These are phyloP conservation scores for Batkoa obscura DNA, from an alignment of 371 early-diverging fungal species.

Conservation along the genomic window DNA sequence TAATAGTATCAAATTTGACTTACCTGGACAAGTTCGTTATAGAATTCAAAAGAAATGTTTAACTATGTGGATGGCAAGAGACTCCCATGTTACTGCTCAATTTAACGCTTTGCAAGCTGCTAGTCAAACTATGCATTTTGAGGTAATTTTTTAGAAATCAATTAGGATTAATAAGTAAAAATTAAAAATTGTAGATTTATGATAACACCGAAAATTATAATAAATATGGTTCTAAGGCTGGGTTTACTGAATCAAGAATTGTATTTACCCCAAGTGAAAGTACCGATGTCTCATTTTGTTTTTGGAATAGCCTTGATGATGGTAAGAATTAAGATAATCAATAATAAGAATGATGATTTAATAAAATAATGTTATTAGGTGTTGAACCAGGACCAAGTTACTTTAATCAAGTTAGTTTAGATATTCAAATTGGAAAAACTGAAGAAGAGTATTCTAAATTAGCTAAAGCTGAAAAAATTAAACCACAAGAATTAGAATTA, in stretches of 20 bases:
- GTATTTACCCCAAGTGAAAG: conserved; percentile 3
- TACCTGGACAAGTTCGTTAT: background rate
- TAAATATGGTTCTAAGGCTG: conserved; percentile 1
- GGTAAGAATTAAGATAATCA: background rate
- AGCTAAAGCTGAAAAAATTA: conserved; percentile 6
- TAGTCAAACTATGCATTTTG: background rate
- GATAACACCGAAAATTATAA: background rate
- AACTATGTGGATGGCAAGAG: conserved; percentile 5
- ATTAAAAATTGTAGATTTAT: background rate
- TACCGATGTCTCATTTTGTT: conserved; percentile 3
- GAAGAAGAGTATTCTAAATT: conserved; percentile 1
- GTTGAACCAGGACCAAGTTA: background rate
- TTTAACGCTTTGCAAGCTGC: background rate
- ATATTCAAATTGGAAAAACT: conserved; percentile 1
- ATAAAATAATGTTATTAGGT: background rate
- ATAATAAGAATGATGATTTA: background rate
- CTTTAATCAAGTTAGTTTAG: background rate
- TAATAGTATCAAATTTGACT: background rate
- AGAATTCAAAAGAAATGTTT: conserved; percentile 6
- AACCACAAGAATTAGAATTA: conserved; percentile 1
- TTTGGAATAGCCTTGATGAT: background rate
- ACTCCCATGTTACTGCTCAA: background rate
- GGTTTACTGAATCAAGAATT: background rate
- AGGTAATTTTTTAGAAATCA: background rate
- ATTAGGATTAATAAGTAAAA: background rate